Conservation (phyloP, 164 flowering plant genomes). For the Tetracentron sinense region DNA sequence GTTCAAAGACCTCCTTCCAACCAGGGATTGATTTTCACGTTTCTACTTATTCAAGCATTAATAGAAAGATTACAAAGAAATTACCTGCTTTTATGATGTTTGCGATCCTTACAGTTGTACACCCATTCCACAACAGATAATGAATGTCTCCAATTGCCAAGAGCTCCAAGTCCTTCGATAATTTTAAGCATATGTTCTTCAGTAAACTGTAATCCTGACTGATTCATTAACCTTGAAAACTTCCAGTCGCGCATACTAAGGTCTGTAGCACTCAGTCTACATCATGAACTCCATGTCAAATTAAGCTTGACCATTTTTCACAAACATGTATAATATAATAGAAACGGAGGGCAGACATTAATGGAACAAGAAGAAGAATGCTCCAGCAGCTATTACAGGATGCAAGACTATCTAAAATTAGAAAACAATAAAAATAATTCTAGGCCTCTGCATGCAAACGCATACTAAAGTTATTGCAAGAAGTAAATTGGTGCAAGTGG, state of each 20-base stretch:
- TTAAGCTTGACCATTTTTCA: background rate
- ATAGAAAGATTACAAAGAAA: background rate
- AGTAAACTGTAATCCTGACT: slow-evolving; percentile 61
- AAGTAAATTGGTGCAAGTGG: no score
- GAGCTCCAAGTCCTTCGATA: slow-evolving; percentile 60
- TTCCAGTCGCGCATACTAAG: slow-evolving; percentile 68
- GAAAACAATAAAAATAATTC: no score
- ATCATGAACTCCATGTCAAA: background rate
- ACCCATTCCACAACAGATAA: slow-evolving; percentile 85
- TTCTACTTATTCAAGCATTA: background rate
- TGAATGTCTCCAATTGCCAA: slow-evolving; percentile 68
- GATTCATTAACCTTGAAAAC: slow-evolving; percentile 78
- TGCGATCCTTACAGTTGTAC: slow-evolving; percentile 45
- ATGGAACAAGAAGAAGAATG: background rate
- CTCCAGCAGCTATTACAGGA: no score
- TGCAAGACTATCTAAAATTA: no score
- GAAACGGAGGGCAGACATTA: background rate
- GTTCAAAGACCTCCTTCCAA: no score
- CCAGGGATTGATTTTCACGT: background rate
- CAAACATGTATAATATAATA: background rate
- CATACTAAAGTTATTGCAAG: no score
- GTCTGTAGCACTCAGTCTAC: slow-evolving; percentile 56
- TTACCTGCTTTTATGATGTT: slow-evolving; percentile 72
- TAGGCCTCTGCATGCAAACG: no score
- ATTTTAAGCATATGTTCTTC: slow-evolving; percentile 71